phyloP scores from a whole-genome alignment of 73 alveolate genomes.

The Paramecium primaurelia region DNA sequence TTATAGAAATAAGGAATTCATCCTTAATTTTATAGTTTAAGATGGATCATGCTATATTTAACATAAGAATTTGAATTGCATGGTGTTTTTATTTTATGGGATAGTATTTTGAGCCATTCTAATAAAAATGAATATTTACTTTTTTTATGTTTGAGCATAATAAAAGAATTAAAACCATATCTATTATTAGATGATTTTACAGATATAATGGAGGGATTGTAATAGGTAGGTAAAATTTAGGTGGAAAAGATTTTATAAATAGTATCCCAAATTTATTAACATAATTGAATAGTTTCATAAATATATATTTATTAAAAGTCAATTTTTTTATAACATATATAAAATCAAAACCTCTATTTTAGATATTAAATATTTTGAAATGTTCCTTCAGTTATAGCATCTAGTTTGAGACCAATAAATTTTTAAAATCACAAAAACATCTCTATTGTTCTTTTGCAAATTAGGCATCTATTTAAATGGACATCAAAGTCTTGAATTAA shows the following conservation, averaged over 20 bases:
- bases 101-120: neutral
- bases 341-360: too few relatives aligned
- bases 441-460: too few relatives aligned
- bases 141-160: neutral
- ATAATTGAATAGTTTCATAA: neutral
- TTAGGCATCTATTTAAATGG: too few relatives aligned
- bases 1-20: neutral
- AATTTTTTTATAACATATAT: too few relatives aligned
- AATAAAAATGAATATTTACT: neutral
- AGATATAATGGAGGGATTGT: slow-evolving; percentile 18
- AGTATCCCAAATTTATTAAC: neutral
- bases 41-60: slow-evolving; percentile 9
- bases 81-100: slow-evolving; percentile 58
- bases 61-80: slow-evolving; percentile 60
- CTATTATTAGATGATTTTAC: neutral
- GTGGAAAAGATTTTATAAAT: neutral
- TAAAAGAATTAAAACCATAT: neutral
- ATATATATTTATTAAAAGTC: neutral
- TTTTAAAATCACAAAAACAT: too few relatives aligned
- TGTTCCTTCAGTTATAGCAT: too few relatives aligned
- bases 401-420: too few relatives aligned
- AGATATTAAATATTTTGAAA: too few relatives aligned
- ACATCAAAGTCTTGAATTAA: too few relatives aligned
- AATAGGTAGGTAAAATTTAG: neutral
- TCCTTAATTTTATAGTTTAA: slow-evolving; percentile 19